phyloP scores from a whole-genome alignment of 495 filamentous ascomycete genomes.

The Rhizodiscina lignyota region DNA sequence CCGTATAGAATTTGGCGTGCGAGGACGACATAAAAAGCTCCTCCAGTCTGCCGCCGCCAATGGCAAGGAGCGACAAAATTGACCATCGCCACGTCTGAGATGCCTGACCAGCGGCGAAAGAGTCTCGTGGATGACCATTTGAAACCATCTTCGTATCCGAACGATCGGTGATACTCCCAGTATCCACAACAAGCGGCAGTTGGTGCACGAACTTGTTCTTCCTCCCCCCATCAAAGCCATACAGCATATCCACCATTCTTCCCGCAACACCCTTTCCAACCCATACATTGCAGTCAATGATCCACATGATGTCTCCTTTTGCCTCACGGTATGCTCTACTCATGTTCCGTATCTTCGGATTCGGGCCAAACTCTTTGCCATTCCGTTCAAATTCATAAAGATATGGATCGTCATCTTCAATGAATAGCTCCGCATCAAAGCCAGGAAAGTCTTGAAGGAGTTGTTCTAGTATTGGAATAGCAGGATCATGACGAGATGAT shows the following conservation, averaged over 20 bases:
- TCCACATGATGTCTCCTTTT: constrained; percentile 82
- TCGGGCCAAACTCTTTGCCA: constrained; percentile 60
- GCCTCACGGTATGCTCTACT: constrained; percentile 91
- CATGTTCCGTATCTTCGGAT: constrained; percentile 96
- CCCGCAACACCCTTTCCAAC: constrained; percentile 59
- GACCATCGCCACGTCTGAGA: constrained; percentile 10
- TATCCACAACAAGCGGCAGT: constrained; percentile 71
- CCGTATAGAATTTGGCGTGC: constrained; percentile 96
- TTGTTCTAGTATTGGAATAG: constrained; percentile 53
- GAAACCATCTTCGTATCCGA: constrained; percentile 8
- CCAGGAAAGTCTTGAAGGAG: constrained; percentile 53
- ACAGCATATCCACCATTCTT: constrained; percentile 75
- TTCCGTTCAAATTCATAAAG: constrained; percentile 25
- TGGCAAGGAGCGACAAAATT: too few species aligned
- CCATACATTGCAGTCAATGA: constrained; percentile 96
- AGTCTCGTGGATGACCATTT: constrained; percentile 27
- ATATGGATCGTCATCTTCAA: constrained; percentile 75
- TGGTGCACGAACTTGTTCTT: constrained; percentile 95
- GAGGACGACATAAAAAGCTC: constrained; percentile 87
- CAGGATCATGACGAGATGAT: constrained; percentile 58
- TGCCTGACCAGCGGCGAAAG: constrained; percentile 17
- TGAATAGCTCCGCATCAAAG: constrained; percentile 55
- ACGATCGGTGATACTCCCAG: constrained; percentile 26
- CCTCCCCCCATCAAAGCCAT: constrained; percentile 37
- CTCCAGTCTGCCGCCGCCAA: constrained; percentile 70